phyloP scores from a whole-genome alignment of 495 filamentous ascomycete species.

The Echria macrotheca region DNA sequence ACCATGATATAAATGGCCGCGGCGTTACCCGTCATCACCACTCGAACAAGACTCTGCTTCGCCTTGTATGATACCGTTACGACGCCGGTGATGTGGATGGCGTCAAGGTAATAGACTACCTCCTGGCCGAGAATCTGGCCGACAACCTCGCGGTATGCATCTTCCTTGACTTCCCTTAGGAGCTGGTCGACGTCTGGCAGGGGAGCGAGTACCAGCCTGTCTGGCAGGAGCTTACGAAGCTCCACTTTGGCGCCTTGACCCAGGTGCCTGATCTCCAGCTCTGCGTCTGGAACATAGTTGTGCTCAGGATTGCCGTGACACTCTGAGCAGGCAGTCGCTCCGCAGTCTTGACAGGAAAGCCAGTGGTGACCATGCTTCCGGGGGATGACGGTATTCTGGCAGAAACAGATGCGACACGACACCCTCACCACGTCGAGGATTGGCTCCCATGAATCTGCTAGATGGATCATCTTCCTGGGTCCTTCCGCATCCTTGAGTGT shows the following conservation, averaged over 20 bases:
- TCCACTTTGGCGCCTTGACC: slow-evolving; percentile 5
- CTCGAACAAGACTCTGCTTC: slow-evolving; percentile 26
- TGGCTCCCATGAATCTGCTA: too few relatives aligned
- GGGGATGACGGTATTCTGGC: neutral
- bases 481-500: too few relatives aligned
- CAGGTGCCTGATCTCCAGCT: neutral
- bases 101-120: slow-evolving; percentile 24
- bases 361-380: neutral
- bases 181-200: neutral
- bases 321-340: slow-evolving; percentile 12
- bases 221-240: slow-evolving; percentile 5
- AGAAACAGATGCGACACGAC: slow-evolving; percentile 2
- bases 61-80: slow-evolving; percentile 29
- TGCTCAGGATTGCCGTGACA: slow-evolving; percentile 36
- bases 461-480: too few relatives aligned
- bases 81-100: slow-evolving; percentile 29
- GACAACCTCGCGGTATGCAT: slow-evolving; percentile 6
- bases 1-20: slow-evolving; percentile 32
- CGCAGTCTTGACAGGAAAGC: slow-evolving; percentile 14
- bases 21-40: slow-evolving; percentile 20
- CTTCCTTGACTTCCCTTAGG: neutral
- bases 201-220: neutral
- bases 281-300: slow-evolving; percentile 1
- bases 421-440: neutral
- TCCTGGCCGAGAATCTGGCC: neutral